These are phyloP conservation scores for Colletotrichum lini DNA, from an alignment of 2,329 filamentous ascomycete species.

Conservation along the genomic window DNA sequence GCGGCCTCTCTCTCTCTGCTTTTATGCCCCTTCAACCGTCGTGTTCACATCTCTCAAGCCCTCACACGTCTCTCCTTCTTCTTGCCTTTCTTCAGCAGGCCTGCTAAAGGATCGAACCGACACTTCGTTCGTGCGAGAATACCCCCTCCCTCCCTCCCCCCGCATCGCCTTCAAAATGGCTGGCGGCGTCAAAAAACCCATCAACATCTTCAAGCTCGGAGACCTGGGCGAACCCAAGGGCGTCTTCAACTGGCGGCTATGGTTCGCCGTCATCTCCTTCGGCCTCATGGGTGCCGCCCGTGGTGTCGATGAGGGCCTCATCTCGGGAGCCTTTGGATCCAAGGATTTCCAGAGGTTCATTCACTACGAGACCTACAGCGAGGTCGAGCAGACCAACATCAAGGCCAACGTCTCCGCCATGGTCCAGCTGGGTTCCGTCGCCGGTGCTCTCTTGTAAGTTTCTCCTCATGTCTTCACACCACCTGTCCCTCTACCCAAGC, in stretches of 20 bases:
- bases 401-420: conserved; percentile 84
- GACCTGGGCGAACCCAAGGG: conserved; percentile 77
- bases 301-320: conserved; percentile 86
- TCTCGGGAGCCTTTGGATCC: conserved; percentile 79
- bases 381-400: conserved; percentile 73
- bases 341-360: conserved; percentile 74
- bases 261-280: conserved; percentile 82
- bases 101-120: neutral
- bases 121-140: conserved; percentile 18
- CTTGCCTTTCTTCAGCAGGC: neutral
- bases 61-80: neutral
- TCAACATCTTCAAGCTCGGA: conserved; percentile 76
- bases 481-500: neutral
- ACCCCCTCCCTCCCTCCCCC: neutral
- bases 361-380: conserved; percentile 66
- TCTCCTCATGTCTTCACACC: neutral
- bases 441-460: conserved; percentile 72
- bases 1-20: neutral
- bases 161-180: conserved; percentile 28
- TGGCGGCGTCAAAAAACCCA: conserved; percentile 66
- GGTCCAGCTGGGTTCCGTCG: conserved; percentile 85
- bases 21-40: conserved; percentile 15
- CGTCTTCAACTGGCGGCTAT: conserved; percentile 83
- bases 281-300: conserved; percentile 83
- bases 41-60: conserved; percentile 32